Base-by-base conservation (phyloP, 352 stramenopile genomes). In the Globisporangium perplexum region DNA sequence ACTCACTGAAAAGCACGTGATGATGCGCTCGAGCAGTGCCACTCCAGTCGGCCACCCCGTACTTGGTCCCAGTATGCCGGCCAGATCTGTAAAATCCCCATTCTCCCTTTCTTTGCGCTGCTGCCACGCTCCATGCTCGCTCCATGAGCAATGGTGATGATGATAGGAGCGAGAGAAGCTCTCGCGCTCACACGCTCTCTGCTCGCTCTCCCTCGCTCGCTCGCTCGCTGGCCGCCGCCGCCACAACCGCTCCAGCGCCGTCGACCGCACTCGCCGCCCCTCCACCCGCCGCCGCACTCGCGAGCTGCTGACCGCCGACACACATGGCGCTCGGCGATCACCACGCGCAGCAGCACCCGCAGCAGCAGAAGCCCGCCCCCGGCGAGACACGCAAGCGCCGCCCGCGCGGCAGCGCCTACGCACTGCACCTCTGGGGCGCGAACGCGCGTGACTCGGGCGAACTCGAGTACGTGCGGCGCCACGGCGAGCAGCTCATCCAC, bases 391-490 rank as follows among this genome's bases (percentile, higher is more conserved):
- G 41, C 41, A 62, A 62, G 50, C 49, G 56, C 28, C 56, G 56
- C 12, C 26, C 50, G 39, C 53, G 50, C 53, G 60, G 62, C 20
- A 57, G 55, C 22, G 63, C 86, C 47, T 67, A 76, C 10, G 65
- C 67, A 33, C 59, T 56, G 41, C 47, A 68, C 42, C 65, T 88
- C 1, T 88, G 79, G 77, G 69, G 66, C 14, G 35, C 43, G 12
- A 63, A 78, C 46, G 35, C 56, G 22, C 50, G 55, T 20, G 41
- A 62, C 14, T 62, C 69, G 26, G 78, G 74, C 47, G 63, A 66
- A 42, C 61, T 90, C 50, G 75, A 77, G 22, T 88, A 87, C 48
- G 62, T 88, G 35, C 68, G 63, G 35, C 53, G 66, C 33, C 77
- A 90, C 57, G 77, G 72, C 28, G 66, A 80, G 22, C 36, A 53